Base-by-base conservation (phyloP, 169 alveolate genomes). In the Plasmodium gallinaceum region DNA sequence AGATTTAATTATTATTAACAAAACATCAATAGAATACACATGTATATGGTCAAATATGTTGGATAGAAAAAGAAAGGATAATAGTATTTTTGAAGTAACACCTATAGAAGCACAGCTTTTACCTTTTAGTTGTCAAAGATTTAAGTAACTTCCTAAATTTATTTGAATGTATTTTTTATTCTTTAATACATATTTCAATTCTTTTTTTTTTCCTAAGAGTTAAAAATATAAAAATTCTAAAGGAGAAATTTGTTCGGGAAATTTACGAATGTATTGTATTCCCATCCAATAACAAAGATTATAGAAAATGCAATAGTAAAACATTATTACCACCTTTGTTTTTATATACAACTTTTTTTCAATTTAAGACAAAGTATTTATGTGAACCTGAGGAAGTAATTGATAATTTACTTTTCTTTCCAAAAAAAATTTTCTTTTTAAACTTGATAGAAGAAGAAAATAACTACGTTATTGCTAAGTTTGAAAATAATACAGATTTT, bases 211-310 rank as follows among this genome's bases (percentile, higher is more conserved):
- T 61, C 26, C 52, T 54, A 52, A 80, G 90, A 57, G 90, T 80
- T 22, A 80, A 80, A 80, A 80, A 80, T 39, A 66, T 71, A 80
- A 80, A 68, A 62, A 16, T 39, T 9, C 52, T 69, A 18, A 80
- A 80, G 61, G 83, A 66, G 37, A 80, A 62, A 69, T 80, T 66
- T 48, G 57, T 42, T 20, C 48, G 70, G 45, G 90, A 80, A 80
- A 32, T 62, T 46, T 62, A 68, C 64, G 90, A 80, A 80, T 80
- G 90, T 51, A 54, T 66, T 80, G 70, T 80, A 2, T 80, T 80
- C 39, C 90, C 90, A 9, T 80, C 90, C 26, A 80, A 80, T 72
- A 80, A 80, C 80, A 80, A 71, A 61, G 90, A 80, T 48, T 80
- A 80, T 18, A 80, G 70, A 61, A 83, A 83, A 46, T 83, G 91